Conservation (phyloP, 805 yeast genomes). For the Candida manassasensis region DNA sequence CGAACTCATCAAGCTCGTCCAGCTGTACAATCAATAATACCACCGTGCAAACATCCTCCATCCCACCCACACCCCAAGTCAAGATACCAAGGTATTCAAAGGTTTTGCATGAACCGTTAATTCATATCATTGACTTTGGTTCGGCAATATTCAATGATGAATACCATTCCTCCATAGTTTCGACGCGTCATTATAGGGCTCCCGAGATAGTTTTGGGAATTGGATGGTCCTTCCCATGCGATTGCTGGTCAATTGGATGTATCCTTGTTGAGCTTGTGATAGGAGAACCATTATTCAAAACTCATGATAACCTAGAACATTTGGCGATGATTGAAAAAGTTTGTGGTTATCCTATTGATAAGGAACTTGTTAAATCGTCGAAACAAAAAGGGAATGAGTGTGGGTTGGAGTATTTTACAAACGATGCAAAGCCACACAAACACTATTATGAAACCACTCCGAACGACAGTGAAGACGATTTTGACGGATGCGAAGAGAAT, state of each 20-base stretch:
- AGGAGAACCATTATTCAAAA: slow-evolving; percentile 91
- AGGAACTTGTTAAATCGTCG: slow-evolving; percentile 30
- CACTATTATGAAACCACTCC: slow-evolving; percentile 4
- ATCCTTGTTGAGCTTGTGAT: slow-evolving; percentile 85
- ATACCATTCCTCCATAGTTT: slow-evolving; percentile 85
- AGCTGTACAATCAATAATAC: slow-evolving; percentile 4
- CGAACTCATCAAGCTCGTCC: background rate
- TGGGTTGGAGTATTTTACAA: slow-evolving; percentile 35
- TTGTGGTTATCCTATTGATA: slow-evolving; percentile 51
- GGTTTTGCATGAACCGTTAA: slow-evolving; percentile 69
- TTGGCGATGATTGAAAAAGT: slow-evolving; percentile 90
- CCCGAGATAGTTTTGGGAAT: slow-evolving; percentile 91
- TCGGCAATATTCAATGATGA: slow-evolving; percentile 92
- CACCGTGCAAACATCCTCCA: slow-evolving; percentile 7
- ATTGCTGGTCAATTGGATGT: slow-evolving; percentile 95
- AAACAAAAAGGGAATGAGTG: slow-evolving; percentile 36
- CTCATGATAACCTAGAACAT: slow-evolving; percentile 93
- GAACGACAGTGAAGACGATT: slow-evolving; percentile 6
- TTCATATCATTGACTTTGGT: slow-evolving; percentile 95
- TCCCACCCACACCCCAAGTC: slow-evolving; percentile 2
- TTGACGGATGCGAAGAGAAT: slow-evolving; percentile 5
- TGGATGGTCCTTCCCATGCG: slow-evolving; percentile 98
- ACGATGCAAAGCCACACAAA: slow-evolving; percentile 11
- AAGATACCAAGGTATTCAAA: slow-evolving; percentile 31
- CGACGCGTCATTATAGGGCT: slow-evolving; percentile 95